Evolutionary conservation across 371 early-diverging fungal species (phyloP).

Genomic region (Apophysomyces sp.): DNA sequence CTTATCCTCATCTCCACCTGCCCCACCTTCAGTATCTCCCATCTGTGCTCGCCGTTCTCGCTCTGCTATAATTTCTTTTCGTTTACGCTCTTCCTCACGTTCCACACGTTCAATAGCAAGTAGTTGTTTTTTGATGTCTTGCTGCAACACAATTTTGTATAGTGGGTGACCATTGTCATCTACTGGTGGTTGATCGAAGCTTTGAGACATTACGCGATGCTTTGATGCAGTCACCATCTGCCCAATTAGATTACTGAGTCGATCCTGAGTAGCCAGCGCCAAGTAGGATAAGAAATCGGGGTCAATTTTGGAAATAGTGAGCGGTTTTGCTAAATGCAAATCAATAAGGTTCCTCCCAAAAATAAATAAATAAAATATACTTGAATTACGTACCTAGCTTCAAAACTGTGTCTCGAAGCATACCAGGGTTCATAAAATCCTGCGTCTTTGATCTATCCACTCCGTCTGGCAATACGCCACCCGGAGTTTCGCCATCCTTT

Average conservation of each 20-base stretch:
- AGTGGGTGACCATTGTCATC: conserved; percentile 59
- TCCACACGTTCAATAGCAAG: conserved; percentile 74
- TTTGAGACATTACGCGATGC: conserved; percentile 61
- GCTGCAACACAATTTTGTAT: conserved; percentile 64
- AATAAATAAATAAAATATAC: neutral
- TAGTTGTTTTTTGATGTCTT: conserved; percentile 73
- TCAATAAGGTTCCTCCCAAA: neutral
- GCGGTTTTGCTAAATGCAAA: conserved; percentile 25
- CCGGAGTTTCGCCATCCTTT: conserved; percentile 29
- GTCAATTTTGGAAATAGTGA: conserved; percentile 51
- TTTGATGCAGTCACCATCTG: conserved; percentile 69
- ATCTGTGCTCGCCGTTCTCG: conserved; percentile 47
- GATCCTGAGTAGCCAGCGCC: conserved; percentile 70
- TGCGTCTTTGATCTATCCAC: conserved; percentile 49
- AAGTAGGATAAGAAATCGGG: conserved; percentile 67
- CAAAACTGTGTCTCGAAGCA: conserved; percentile 38
- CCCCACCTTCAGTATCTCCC: conserved; percentile 44
- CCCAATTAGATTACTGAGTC: conserved; percentile 63
- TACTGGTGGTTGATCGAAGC: conserved; percentile 63
- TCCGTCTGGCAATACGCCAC: conserved; percentile 18
- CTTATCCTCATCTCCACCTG: conserved; percentile 37
- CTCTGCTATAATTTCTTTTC: conserved; percentile 50
- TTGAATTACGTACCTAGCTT: conserved; percentile 30
- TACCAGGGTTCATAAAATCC: conserved; percentile 51
- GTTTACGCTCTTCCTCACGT: conserved; percentile 64